Percentiles rank a stretch among this genome's conserved stretches.
Conservation (phyloP, 352 stramenopile genomes). For the Globisporangium yorkense region DNA sequence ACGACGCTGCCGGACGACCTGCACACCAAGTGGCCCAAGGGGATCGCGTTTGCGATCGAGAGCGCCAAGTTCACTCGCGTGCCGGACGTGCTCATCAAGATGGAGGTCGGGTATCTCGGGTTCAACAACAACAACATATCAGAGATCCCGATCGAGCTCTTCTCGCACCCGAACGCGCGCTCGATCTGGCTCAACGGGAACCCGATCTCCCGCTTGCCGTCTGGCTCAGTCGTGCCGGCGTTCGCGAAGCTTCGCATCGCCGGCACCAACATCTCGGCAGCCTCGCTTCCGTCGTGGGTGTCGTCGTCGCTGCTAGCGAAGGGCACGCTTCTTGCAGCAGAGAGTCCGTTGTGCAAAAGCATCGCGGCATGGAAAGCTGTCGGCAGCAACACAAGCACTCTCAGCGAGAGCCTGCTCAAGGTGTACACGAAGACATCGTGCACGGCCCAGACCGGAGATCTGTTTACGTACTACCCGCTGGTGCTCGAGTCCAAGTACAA, state of each 20-base stretch:
- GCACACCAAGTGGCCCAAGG: constrained; percentile 9
- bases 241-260: constrained; percentile 2
- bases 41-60: constrained; percentile 9
- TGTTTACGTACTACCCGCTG: constrained; percentile 10
- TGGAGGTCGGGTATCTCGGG: constrained; percentile 7
- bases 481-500: constrained; percentile 9
- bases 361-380: constrained; percentile 1
- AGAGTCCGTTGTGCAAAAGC: constrained; percentile 1
- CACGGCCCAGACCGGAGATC: background rate
- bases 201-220: constrained; percentile 5
- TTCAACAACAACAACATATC: constrained; percentile 8
- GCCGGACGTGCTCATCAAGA: constrained; percentile 1
- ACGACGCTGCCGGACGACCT: too few relatives aligned
- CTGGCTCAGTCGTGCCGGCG: background rate
- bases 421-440: constrained; percentile 5
- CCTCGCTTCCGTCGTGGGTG: constrained; percentile 6
- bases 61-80: constrained; percentile 1
- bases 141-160: constrained; percentile 3
- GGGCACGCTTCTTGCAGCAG: background rate
- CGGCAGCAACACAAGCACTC: background rate
- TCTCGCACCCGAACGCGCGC: constrained; percentile 3
- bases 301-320: background rate
- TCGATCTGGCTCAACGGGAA: constrained; percentile 14
- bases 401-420: background rate
- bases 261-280: constrained; percentile 1